phyloP scores from a whole-genome alignment of 2,329 filamentous ascomycete genomes.

The Colletotrichum agaves region DNA sequence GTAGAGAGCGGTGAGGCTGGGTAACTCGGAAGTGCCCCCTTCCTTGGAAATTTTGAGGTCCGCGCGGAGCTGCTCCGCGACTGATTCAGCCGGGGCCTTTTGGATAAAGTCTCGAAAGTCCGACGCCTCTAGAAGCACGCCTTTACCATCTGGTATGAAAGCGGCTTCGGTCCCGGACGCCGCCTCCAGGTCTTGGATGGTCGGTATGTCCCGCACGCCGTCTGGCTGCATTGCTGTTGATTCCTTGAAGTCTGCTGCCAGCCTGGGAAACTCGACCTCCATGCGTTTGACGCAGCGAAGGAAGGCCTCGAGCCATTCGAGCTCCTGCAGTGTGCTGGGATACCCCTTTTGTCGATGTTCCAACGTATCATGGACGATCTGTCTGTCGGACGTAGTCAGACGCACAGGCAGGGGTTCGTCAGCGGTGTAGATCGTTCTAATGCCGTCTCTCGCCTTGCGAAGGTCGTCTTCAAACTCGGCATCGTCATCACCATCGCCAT shows the following conservation, averaged over 20 bases:
- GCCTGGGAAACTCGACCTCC: not conserved
- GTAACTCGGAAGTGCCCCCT: not conserved
- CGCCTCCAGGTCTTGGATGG: not conserved
- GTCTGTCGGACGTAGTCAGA: no score
- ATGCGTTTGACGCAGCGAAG: constrained; percentile 1
- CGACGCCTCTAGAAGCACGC: not conserved
- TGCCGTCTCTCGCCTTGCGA: no score
- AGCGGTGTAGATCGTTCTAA: no score
- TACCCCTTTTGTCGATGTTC: not conserved
- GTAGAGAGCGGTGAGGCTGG: not conserved
- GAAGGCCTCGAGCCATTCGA: constrained; percentile 12
- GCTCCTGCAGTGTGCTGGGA: not conserved
- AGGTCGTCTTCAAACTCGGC: no score
- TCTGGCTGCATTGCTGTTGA: not conserved
- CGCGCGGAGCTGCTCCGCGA: not conserved
- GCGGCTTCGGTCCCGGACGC: not conserved
- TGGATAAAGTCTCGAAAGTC: not conserved
- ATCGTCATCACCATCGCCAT: no score
- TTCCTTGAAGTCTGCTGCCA: not conserved
- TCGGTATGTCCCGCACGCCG: no score
- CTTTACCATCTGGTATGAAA: no score
- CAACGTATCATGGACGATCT: no score
- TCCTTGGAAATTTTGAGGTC: not conserved
- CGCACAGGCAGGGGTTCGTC: no score
- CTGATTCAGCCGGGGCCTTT: not conserved